Evolutionary conservation across 805 yeast species (phyloP).

Genomic region (Zygosaccharomyces gambellarensis): DNA sequence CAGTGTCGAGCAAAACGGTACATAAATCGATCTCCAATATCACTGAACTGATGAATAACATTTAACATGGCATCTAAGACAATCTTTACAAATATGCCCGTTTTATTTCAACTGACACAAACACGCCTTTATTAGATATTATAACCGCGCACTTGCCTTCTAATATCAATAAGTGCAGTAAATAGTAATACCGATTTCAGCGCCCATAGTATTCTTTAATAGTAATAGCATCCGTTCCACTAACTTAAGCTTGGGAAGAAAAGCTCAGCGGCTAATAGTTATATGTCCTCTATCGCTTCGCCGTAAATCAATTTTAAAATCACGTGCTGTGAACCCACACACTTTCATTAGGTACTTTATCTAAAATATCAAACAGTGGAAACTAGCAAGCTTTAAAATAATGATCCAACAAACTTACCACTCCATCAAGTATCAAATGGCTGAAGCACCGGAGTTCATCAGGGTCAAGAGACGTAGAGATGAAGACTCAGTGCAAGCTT

Average conservation of each 20-base stretch:
- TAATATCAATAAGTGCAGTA: not conserved
- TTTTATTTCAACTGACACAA: conserved; percentile 3
- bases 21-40: not conserved
- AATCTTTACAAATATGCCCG: not conserved
- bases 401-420: not conserved
- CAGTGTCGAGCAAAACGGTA: not conserved
- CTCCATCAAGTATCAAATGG: conserved; percentile 5
- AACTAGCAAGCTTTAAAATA: not conserved
- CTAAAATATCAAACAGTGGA: not conserved
- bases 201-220: no score
- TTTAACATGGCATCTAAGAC: not conserved
- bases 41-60: not conserved
- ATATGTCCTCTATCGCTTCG: not conserved
- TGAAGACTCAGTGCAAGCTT: conserved; percentile 85
- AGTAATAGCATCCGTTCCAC: no score
- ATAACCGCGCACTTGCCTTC: conserved; percentile 1
- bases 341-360: not conserved
- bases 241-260: not conserved
- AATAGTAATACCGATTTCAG: no score
- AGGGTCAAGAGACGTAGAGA: conserved; percentile 82
- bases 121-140: conserved; percentile 21
- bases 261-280: not conserved
- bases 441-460: conserved; percentile 52
- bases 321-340: not conserved
- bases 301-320: no score